Conservation (phyloP, 208 protist species). For the Herpetomonas tarakana region DNA sequence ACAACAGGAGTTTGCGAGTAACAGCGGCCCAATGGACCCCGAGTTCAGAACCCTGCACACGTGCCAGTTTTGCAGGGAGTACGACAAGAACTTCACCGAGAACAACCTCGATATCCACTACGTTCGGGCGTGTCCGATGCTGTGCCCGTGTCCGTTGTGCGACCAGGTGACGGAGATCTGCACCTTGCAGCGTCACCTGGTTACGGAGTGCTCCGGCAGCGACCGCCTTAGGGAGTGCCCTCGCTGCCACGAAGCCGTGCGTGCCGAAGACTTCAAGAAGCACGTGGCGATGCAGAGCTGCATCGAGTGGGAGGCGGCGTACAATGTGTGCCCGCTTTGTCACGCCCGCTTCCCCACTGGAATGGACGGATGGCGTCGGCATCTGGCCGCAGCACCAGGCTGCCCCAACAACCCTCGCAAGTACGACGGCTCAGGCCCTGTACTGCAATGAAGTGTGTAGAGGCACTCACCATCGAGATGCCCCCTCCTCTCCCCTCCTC, state of each 20-base stretch:
- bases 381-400: conserved; percentile 70
- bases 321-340: conserved; percentile 86
- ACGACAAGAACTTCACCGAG: conserved; percentile 64
- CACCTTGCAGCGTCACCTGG: conserved; percentile 86
- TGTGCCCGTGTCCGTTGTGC: conserved; percentile 89
- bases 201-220: conserved; percentile 78
- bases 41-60: conserved; percentile 35
- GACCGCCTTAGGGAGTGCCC: conserved; percentile 79
- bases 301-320: conserved; percentile 58
- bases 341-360: conserved; percentile 68
- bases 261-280: conserved; percentile 64
- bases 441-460: conserved; percentile 8
- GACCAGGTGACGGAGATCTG: conserved; percentile 91
- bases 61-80: conserved; percentile 88
- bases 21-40: conserved; percentile 5
- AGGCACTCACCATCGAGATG: too few relatives aligned
- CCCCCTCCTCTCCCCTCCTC: not conserved
- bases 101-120: conserved; percentile 84
- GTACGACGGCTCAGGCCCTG: conserved; percentile 64
- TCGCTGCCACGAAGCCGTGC: conserved; percentile 85
- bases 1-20: not conserved
- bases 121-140: conserved; percentile 85
- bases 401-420: conserved; percentile 87
- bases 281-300: conserved; percentile 66
- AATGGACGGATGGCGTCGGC: conserved; percentile 69